Evolutionary conservation across 805 yeast genomes (phyloP).

Genomic region (Ogataea ramenticola): DNA sequence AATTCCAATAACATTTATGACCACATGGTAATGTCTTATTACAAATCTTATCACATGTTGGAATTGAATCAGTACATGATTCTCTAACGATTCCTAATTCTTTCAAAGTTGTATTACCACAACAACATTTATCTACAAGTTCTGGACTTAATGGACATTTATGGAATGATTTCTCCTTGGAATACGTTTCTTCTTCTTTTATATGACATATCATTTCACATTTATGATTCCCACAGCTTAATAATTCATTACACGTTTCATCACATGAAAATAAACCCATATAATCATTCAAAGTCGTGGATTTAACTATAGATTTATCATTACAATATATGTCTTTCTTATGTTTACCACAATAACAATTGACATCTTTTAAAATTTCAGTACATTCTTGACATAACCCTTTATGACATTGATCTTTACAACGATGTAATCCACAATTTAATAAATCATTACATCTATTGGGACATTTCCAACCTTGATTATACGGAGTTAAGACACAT

Average conservation of each 20-base stretch:
- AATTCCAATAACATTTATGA: slow-evolving; percentile 55
- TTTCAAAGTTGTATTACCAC: slow-evolving; percentile 57
- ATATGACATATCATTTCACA: slow-evolving; percentile 45
- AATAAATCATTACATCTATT: slow-evolving; percentile 51
- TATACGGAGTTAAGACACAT: slow-evolving; percentile 66
- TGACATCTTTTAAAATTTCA: slow-evolving; percentile 31
- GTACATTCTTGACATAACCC: slow-evolving; percentile 79
- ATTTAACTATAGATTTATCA: slow-evolving; percentile 31
- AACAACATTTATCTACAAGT: slow-evolving; percentile 58
- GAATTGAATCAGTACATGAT: slow-evolving; percentile 70
- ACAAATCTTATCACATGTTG: slow-evolving; percentile 64
- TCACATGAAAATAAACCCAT: slow-evolving; percentile 47
- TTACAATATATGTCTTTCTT: slow-evolving; percentile 35
- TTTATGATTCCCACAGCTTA: slow-evolving; percentile 59
- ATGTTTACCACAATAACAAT: slow-evolving; percentile 74
- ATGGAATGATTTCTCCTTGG: slow-evolving; percentile 13
- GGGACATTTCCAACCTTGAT: slow-evolving; percentile 61
- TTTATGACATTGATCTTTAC: slow-evolving; percentile 60
- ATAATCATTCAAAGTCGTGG: slow-evolving; percentile 28
- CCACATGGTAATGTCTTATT: slow-evolving; percentile 65
- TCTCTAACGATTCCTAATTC: slow-evolving; percentile 34
- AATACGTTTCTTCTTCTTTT: slow-evolving; percentile 6
- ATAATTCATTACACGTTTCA: slow-evolving; percentile 34
- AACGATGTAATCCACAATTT: slow-evolving; percentile 69
- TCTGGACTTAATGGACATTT: slow-evolving; percentile 62